These are phyloP conservation scores for Xerocomus spinulosus DNA, from an alignment of 768 basidiomycete genomes.

Conservation along the genomic window DNA sequence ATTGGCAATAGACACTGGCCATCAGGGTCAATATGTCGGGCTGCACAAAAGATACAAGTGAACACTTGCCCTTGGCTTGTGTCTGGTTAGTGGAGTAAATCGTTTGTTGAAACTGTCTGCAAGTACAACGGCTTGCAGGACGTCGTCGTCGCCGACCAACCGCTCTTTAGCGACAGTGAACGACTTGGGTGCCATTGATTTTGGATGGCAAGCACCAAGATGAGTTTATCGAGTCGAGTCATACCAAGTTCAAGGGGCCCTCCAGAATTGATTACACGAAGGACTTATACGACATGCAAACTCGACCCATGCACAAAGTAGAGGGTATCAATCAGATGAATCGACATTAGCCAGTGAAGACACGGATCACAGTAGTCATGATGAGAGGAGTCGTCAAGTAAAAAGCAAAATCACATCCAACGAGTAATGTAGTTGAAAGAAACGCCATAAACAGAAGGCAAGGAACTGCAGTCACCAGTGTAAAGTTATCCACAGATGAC, in stretches of 20 bases:
- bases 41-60: slow-evolving; percentile 6
- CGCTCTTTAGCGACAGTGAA: slow-evolving; percentile 56
- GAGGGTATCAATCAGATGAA: slow-evolving; percentile 57
- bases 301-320: slow-evolving; percentile 29
- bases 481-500: slow-evolving; percentile 34
- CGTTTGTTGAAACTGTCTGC: slow-evolving; percentile 96
- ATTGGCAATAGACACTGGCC: slow-evolving; percentile 84
- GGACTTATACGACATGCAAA: slow-evolving; percentile 31
- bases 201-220: neutral
- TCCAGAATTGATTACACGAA: slow-evolving; percentile 30
- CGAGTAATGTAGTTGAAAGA: slow-evolving; percentile 40
- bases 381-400: slow-evolving; percentile 54
- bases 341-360: slow-evolving; percentile 65
- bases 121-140: slow-evolving; percentile 90
- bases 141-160: slow-evolving; percentile 71
- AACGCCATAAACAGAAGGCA: slow-evolving; percentile 33
- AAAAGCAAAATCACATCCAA: slow-evolving; percentile 60
- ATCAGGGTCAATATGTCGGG: slow-evolving; percentile 16
- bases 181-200: slow-evolving; percentile 62
- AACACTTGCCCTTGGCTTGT: slow-evolving; percentile 74
- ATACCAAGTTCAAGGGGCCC: slow-evolving; percentile 11
- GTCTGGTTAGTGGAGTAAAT: slow-evolving; percentile 84
- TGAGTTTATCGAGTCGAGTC: slow-evolving; percentile 20
- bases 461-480: slow-evolving; percentile 36
- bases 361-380: slow-evolving; percentile 60